Base-by-base conservation (phyloP, 2,329 filamentous ascomycete genomes). In the Emericellopsis atlantica region DNA sequence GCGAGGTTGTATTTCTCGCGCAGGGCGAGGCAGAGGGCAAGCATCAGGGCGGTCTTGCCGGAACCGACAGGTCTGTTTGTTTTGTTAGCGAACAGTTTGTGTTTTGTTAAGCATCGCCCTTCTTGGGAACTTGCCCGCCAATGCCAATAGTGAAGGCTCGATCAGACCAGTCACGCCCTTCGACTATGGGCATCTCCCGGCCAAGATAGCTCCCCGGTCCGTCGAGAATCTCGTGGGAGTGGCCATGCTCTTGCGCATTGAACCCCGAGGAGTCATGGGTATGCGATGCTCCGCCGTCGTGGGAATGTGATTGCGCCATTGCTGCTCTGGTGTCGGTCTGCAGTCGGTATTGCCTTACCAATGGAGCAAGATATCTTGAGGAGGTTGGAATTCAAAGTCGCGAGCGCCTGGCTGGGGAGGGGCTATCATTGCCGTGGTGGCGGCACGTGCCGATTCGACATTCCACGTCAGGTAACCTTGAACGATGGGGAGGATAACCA, bases 141-240 rank as follows among this genome's bases (percentile, higher is more conserved):
- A 96, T 96, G n/a, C 92, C 92, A 54, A 98, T 74, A 5, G 92
- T 96, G 55, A 95, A 98, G 12, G 89, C 89, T 43, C 92, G 74
- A 48, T 94, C 85, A 23, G 73, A 73, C 85, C 89, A 98, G 57
- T 89, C 74, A 41, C 90, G 75, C 10, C 88, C 88, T 50, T 95
- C 84, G 48, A 88, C 76, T 43, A 96, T 84, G 46, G 90, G 92
- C 85, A 94, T 89, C 66, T 96, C 92, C 14, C 92, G 81, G 39
- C 82, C 81, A 26, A 92, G 63, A 58, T 84, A 96, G 56, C 87
- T 94, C 36, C 92, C 92, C 0, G 92, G 92, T 0, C 90, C 90
- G 55, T 92, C 82, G 50, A 95, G 82, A 54, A 96, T 88, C 69
- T 96, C 92, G 60, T 96, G 92, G 2, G 82, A 85, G 67, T 98